These are phyloP conservation scores for Boletus sensibilis DNA, from an alignment of 768 basidiomycete species.

Conservation along the genomic window DNA sequence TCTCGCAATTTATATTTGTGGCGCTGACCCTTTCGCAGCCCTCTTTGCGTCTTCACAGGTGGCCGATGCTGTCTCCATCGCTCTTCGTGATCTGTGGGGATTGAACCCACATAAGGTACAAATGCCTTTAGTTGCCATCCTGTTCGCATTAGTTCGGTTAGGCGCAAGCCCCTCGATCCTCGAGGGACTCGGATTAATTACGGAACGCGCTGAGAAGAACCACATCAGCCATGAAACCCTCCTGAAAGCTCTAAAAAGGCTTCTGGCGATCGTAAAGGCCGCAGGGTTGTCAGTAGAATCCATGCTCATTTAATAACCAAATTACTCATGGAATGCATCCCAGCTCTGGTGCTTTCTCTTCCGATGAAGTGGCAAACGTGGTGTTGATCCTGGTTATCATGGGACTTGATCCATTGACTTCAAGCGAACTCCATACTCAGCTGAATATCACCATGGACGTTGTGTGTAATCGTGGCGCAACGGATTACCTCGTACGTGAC, in stretches of 20 bases:
- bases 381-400: constrained; percentile 52
- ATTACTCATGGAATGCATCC: constrained; percentile 14
- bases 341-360: constrained; percentile 35
- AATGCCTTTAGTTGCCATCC: constrained; percentile 37
- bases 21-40: constrained; percentile 15
- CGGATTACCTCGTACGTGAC: constrained; percentile 34
- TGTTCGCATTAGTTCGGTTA: constrained; percentile 40
- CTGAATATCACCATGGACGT: constrained; percentile 47
- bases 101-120: constrained; percentile 17
- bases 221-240: constrained; percentile 25
- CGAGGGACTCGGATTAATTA: constrained; percentile 33
- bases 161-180: constrained; percentile 44
- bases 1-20: neutral
- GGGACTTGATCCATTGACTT: constrained; percentile 52
- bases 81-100: constrained; percentile 37
- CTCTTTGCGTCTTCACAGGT: constrained; percentile 28
- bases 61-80: constrained; percentile 31
- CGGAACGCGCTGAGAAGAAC: constrained; percentile 7
- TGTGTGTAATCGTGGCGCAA: constrained; percentile 38
- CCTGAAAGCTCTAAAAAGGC: constrained; percentile 37
- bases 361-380: constrained; percentile 47
- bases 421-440: constrained; percentile 44
- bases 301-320: neutral
- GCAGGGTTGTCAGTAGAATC: constrained; percentile 46
- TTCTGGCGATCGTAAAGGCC: constrained; percentile 42